Evolutionary conservation across 164 flowering plant genomes (phyloP).

Genomic region (Annona squamosa): DNA sequence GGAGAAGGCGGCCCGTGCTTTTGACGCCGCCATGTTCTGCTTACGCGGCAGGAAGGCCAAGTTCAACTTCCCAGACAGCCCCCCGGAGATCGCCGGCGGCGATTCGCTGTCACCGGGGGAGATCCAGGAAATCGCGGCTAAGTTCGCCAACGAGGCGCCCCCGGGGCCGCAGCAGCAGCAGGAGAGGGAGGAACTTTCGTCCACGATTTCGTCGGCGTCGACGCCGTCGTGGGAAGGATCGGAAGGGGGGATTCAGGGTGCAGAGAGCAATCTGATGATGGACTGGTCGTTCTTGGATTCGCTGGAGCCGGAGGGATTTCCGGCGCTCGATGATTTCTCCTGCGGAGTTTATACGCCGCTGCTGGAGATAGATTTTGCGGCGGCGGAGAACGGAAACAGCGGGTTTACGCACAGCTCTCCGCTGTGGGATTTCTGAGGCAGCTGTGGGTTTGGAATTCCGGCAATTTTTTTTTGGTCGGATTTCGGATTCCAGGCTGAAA

Average conservation of each 20-base stretch:
- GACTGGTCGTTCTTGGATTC: conserved; percentile 25
- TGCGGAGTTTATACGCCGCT: conserved; percentile 12
- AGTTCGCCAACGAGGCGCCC: conserved; percentile 43
- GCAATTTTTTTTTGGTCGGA: conserved; percentile 19
- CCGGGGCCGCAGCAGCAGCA: background rate
- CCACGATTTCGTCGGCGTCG: background rate
- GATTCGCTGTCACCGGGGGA: conserved; percentile 36
- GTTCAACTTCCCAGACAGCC: conserved; percentile 75
- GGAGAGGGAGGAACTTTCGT: background rate
- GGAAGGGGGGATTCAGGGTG: conserved; percentile 14
- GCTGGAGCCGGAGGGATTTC: conserved; percentile 17
- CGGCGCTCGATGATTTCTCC: conserved; percentile 31
- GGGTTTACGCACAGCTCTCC: conserved; percentile 21
- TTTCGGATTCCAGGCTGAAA: background rate
- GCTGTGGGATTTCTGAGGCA: conserved; percentile 47
- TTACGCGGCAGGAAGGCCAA: conserved; percentile 59
- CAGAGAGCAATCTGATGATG: conserved; percentile 13
- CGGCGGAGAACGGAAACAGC: conserved; percentile 14
- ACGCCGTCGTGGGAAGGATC: background rate
- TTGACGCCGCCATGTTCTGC: conserved; percentile 83
- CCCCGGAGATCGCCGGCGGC: conserved; percentile 49
- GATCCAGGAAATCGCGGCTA: conserved; percentile 54
- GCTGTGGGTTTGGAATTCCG: conserved; percentile 6
- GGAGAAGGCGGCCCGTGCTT: conserved; percentile 87
- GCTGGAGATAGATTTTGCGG: conserved; percentile 17